phyloP scores from a whole-genome alignment of 805 yeast species.

The Saccharomycopsis lassenensis region DNA sequence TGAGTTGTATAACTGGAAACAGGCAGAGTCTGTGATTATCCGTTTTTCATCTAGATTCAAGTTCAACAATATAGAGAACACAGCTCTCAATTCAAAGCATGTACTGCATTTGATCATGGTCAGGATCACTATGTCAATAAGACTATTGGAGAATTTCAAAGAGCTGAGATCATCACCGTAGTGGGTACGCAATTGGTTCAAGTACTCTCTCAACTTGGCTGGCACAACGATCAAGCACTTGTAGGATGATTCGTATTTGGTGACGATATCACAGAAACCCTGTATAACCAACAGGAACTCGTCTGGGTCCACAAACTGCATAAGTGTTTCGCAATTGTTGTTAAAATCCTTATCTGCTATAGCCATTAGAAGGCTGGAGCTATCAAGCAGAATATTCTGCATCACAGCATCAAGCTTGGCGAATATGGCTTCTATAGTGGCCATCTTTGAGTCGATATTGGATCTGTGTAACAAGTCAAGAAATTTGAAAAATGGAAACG shows the following conservation, averaged over 20 bases:
- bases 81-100: slow-evolving; percentile 6
- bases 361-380: no score
- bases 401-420: no score
- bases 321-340: neutral
- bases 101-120: slow-evolving; percentile 1
- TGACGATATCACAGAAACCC: slow-evolving; percentile 1
- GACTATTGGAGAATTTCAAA: no score
- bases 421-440: no score
- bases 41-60: neutral
- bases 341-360: neutral
- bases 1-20: neutral
- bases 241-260: neutral
- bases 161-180: neutral
- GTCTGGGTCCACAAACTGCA: slow-evolving; percentile 1
- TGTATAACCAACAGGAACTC: neutral
- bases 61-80: slow-evolving; percentile 6
- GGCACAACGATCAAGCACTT: slow-evolving; percentile 1
- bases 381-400: no score
- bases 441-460: no score
- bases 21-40: slow-evolving; percentile 3
- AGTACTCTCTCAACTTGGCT: slow-evolving; percentile 1
- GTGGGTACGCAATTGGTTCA: neutral
- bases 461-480: no score
- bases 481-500: no score
- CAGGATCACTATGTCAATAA: neutral